These are phyloP conservation scores for Heliosperma pusillum DNA, from an alignment of 148 eudicot genomes.

Conservation along the genomic window DNA sequence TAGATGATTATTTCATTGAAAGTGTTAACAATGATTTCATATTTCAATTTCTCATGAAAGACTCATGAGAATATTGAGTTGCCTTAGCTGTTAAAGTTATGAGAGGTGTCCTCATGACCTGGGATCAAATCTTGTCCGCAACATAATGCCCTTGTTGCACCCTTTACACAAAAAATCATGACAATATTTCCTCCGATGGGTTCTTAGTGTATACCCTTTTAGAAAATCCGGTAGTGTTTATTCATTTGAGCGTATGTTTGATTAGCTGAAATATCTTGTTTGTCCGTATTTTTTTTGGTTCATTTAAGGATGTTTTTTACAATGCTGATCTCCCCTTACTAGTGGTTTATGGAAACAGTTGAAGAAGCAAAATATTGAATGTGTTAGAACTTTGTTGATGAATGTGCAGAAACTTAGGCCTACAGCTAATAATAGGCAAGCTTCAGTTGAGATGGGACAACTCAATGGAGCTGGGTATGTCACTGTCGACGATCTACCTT, in stretches of 20 bases:
- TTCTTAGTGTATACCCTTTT: no score
- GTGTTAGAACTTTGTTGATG: conserved; percentile 18
- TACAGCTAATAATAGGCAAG: conserved; percentile 33
- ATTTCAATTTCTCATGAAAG: no score
- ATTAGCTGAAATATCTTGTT: neutral
- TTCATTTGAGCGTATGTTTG: neutral
- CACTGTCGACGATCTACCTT: conserved; percentile 23
- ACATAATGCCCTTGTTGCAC: no score
- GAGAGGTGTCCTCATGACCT: no score
- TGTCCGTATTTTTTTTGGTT: conserved; percentile 5
- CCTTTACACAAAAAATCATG: no score
- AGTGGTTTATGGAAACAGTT: neutral
- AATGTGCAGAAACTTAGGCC: conserved; percentile 48
- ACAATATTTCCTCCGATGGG: no score
- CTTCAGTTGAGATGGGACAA: conserved; percentile 41
- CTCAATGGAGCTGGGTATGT: conserved; percentile 34
- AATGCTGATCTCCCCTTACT: neutral
- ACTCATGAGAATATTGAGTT: no score
- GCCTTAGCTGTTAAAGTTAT: no score
- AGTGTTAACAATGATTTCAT: no score
- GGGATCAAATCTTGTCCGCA: no score
- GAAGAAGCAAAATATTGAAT: conserved; percentile 15
- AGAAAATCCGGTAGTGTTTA: neutral
- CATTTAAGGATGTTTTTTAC: neutral
- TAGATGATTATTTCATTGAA: no score